Percentiles rank a stretch among this genome's conserved stretches.
These are phyloP conservation scores for Catharanthus roseus DNA, from an alignment of 257 asterid genomes.

Conservation along the genomic window DNA sequence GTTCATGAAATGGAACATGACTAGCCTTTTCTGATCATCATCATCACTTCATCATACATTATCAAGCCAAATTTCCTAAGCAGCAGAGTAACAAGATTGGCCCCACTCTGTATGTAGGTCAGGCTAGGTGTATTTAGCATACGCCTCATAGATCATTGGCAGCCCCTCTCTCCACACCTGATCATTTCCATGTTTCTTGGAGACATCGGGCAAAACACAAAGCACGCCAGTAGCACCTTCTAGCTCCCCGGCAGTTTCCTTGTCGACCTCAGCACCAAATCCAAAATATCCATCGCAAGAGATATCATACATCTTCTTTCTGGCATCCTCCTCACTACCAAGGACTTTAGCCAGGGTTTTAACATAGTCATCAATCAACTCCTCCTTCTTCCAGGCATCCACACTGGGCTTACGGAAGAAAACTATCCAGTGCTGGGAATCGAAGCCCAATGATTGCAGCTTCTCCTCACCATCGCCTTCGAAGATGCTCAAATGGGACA, in stretches of 20 bases:
- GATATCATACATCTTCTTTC: conserved; percentile 27
- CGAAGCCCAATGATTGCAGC: conserved; percentile 25
- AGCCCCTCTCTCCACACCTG: not conserved
- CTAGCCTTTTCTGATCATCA: too few relatives aligned
- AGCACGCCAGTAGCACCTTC: conserved; percentile 85
- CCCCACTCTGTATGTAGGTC: not conserved
- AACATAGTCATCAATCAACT: too few relatives aligned
- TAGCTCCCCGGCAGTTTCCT: conserved; percentile 75
- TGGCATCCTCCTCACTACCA: conserved; percentile 33
- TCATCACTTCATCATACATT: too few relatives aligned
- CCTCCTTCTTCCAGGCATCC: conserved; percentile 24
- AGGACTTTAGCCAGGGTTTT: conserved; percentile 31
- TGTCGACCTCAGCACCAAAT: conserved; percentile 78
- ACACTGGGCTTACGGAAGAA: conserved; percentile 27
- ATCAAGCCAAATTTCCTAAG: too few relatives aligned
- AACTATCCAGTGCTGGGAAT: conserved; percentile 31
- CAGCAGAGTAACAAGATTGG: not conserved
- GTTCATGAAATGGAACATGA: too few relatives aligned
- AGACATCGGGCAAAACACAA: conserved; percentile 79
- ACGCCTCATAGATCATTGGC: not conserved
- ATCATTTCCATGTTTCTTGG: too few relatives aligned
- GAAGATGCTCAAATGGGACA: conserved; percentile 8
- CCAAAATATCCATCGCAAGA: conserved; percentile 51
- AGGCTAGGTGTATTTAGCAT: too few relatives aligned
- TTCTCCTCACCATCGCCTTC: conserved; percentile 26